Evolutionary conservation across 441 rosid species (phyloP), one percentile per base, ranked within the genome.

Genomic region (Gossypium gossypioides): DNA sequence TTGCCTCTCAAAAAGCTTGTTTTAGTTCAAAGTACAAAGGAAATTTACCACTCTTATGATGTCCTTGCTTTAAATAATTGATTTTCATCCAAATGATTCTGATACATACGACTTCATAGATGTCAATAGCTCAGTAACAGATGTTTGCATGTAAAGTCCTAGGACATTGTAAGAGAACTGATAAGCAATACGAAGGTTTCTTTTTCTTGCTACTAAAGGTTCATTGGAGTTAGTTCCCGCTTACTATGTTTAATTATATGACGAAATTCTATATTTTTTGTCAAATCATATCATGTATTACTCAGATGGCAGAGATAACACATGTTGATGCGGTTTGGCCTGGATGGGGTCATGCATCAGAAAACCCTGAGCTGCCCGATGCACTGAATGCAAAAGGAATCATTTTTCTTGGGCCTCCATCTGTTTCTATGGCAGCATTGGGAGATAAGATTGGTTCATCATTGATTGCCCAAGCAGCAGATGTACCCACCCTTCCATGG

Each of bases 291-390:
- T 58, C 71, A 59, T 22, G 21, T 80, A 67, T 27, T 74, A 44
- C 72, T 73, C 84, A 96, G 99, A 93, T 93, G 97, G 99, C 97
- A 27, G 99, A 96, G 80, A 87, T 89, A 80, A 96, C 99, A 13
- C 92, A 68, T 73, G 99, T 96, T 69, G 99, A 96, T 86, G 99
- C 99, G 18, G 97, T 96, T 78, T 96, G 99, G 99, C 99, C 99
- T 82, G 99, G 99, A 67, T 96, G 99, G 98, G 99, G 98, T 61
- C 99, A 96, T 86, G 99, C 99, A 56, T 96, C 99, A 10, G 99
- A 93, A 84, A 96, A 88, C 78, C 99, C 99, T 51, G 99, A 93
- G 80, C 86, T 96, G 64, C 98, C 98, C 3, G 97, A 96, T 83
- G 98, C 97, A n/a, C 78, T 96, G 75, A 71, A 46, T 80, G 96